Evolutionary conservation across 345 rosid genomes (phyloP).

Genomic region (Draba incana): DNA sequence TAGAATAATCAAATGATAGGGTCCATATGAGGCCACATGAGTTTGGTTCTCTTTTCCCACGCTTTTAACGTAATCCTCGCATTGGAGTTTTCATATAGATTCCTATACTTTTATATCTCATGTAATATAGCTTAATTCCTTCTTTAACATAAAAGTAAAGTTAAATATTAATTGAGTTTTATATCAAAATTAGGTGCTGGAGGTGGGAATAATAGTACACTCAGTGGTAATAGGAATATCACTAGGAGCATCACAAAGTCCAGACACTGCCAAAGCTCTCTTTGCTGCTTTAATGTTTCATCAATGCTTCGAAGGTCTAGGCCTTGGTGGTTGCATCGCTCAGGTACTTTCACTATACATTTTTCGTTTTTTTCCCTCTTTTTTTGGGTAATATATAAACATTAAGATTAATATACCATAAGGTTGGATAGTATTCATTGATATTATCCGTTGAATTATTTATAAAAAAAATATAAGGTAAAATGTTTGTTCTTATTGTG

Average conservation of each 20-base stretch:
- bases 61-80: conserved; percentile 19
- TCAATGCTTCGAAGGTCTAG: conserved; percentile 78
- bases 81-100: conserved; percentile 29
- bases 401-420: conserved; percentile 1
- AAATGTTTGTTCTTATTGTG: neutral
- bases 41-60: conserved; percentile 18
- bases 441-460: conserved; percentile 10
- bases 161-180: neutral
- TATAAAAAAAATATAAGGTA: neutral
- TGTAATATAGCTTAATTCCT: neutral
- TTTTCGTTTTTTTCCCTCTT: neutral
- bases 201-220: conserved; percentile 71
- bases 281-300: conserved; percentile 69
- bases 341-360: conserved; percentile 43
- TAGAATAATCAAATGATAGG: conserved; percentile 13
- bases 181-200: conserved; percentile 49
- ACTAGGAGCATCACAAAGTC: conserved; percentile 63
- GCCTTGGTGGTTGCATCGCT: conserved; percentile 68
- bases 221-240: conserved; percentile 71
- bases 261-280: conserved; percentile 50
- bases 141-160: conserved; percentile 11
- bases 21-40: conserved; percentile 18
- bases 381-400: neutral
- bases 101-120: neutral
- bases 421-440: conserved; percentile 9